Percentiles rank a stretch among this genome's conserved stretches.
These are phyloP conservation scores for Ophiostoma himal-ulmi DNA, from an alignment of 2,329 filamentous ascomycete species.

Conservation along the genomic window DNA sequence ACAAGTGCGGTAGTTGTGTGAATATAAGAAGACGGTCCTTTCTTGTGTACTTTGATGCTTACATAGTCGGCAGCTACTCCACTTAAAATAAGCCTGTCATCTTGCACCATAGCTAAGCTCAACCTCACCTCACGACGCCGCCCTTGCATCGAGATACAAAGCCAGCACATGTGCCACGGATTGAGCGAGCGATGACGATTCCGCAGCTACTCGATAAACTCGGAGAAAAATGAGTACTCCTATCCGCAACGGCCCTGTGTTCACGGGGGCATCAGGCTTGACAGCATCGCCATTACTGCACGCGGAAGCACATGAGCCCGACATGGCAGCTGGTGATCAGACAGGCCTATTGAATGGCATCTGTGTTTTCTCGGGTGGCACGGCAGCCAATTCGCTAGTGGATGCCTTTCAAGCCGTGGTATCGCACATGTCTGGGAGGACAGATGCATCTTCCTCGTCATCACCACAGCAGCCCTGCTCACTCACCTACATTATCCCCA, in stretches of 20 bases:
- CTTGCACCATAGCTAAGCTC: slow-evolving; percentile 17
- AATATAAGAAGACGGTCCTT: background rate
- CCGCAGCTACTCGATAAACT: background rate
- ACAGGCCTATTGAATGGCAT: slow-evolving; percentile 44
- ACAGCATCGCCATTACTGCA: slow-evolving; percentile 16
- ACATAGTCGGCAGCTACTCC: slow-evolving; percentile 7
- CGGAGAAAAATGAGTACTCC: background rate
- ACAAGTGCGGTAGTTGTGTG: background rate
- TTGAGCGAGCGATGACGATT: too few relatives aligned
- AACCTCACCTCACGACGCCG: background rate
- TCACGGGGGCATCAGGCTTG: background rate
- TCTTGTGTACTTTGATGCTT: background rate
- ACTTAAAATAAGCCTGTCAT: slow-evolving; percentile 10
- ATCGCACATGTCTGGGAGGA: slow-evolving; percentile 31
- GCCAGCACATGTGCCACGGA: background rate
- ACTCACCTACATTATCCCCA: slow-evolving; percentile 84
- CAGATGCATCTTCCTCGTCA: slow-evolving; percentile 34
- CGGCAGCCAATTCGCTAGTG: slow-evolving; percentile 88
- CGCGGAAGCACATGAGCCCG: background rate
- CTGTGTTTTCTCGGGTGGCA: slow-evolving; percentile 86
- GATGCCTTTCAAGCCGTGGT: slow-evolving; percentile 70
- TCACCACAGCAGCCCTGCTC: slow-evolving; percentile 48
- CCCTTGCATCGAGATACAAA: background rate
- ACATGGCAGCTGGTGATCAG: background rate
- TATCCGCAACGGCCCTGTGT: background rate